Percentiles rank a stretch among this genome's conserved stretches.
These are phyloP conservation scores for Yarrowia sp. DNA, from an alignment of 805 yeast species.

Conservation along the genomic window DNA sequence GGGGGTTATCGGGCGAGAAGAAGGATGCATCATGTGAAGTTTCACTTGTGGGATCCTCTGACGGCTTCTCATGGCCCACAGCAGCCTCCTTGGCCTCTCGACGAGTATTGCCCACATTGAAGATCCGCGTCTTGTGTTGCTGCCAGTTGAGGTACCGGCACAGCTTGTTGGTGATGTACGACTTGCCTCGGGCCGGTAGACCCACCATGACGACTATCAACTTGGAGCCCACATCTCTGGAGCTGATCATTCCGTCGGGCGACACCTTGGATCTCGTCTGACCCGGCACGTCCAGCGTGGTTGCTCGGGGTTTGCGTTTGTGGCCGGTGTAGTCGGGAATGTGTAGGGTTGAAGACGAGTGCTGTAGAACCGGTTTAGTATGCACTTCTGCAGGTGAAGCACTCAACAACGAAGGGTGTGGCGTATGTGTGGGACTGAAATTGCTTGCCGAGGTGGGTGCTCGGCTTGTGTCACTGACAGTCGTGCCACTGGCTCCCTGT, in stretches of 20 bases:
- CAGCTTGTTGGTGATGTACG: constrained; percentile 86
- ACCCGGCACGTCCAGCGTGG: constrained; percentile 90
- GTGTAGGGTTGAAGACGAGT: constrained; percentile 9
- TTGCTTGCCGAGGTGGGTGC: neutral
- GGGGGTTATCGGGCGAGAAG: constrained; percentile 74
- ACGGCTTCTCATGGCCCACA: neutral
- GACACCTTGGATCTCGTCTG: constrained; percentile 76
- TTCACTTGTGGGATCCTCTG: neutral
- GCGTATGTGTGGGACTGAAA: neutral
- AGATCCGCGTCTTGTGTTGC: constrained; percentile 84
- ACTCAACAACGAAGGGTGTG: neutral
- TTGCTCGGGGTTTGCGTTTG: constrained; percentile 48
- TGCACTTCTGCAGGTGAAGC: neutral
- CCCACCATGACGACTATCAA: constrained; percentile 97
- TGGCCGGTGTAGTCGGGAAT: constrained; percentile 2
- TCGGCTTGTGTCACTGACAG: constrained; percentile 4
- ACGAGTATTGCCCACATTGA: constrained; percentile 94
- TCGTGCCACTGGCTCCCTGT: constrained; percentile 4
- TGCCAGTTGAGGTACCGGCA: constrained; percentile 91
- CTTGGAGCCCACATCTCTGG: constrained; percentile 70
- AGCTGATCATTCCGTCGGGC: constrained; percentile 55
- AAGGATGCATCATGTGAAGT: constrained; percentile 73
- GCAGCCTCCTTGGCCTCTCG: constrained; percentile 52
- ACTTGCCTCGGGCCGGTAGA: constrained; percentile 88
- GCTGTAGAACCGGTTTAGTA: neutral